Conservation (phyloP, 768 basidiomycete genomes). For the Myochromella boudieri region DNA sequence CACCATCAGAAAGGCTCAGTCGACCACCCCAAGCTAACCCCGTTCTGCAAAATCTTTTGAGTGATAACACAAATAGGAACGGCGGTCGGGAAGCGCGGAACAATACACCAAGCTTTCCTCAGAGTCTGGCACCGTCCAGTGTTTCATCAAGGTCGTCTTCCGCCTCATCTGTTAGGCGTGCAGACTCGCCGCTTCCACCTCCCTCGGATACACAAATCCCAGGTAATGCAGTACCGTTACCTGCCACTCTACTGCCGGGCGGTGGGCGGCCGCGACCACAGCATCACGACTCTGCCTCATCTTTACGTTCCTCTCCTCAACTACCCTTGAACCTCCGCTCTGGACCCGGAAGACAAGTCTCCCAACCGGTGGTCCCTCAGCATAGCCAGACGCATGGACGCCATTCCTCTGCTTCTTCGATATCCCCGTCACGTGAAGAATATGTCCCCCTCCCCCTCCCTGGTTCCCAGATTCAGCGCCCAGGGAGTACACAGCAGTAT, state of each 20-base stretch:
- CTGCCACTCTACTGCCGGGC: slow-evolving; percentile 19
- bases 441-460: background rate
- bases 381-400: background rate
- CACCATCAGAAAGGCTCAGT: slow-evolving; percentile 48
- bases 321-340: slow-evolving; percentile 47
- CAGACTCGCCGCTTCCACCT: slow-evolving; percentile 38
- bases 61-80: slow-evolving; percentile 5
- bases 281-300: slow-evolving; percentile 13
- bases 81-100: slow-evolving; percentile 3
- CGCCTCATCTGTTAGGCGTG: slow-evolving; percentile 19
- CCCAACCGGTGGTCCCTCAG: background rate
- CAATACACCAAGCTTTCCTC: slow-evolving; percentile 1
- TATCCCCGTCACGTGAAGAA: background rate
- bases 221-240: slow-evolving; percentile 17
- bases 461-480: background rate
- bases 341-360: slow-evolving; percentile 15
- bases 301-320: slow-evolving; percentile 18
- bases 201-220: slow-evolving; percentile 28
- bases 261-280: slow-evolving; percentile 16
- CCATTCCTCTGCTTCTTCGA: background rate
- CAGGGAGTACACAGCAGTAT: background rate
- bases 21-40: slow-evolving; percentile 34
- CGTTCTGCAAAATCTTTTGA: slow-evolving; percentile 16
- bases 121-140: slow-evolving; percentile 19
- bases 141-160: slow-evolving; percentile 21